Evolutionary conservation across 371 early-diverging fungal species (phyloP).

Genomic region (Mortierella polycephala): DNA sequence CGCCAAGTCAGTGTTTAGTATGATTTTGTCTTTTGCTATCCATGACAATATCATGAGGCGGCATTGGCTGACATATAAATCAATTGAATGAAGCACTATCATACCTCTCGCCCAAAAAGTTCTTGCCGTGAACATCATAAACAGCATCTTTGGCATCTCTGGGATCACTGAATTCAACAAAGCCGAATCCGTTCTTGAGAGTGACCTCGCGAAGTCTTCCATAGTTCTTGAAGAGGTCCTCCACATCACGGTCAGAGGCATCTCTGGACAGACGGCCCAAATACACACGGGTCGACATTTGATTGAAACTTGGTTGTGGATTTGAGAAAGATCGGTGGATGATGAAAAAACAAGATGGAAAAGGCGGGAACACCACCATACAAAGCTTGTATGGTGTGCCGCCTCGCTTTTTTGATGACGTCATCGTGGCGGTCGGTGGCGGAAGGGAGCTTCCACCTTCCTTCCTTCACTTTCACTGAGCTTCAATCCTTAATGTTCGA

Average conservation of each 20-base stretch:
- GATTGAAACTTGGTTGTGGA: too few relatives aligned
- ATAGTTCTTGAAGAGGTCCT: constrained; percentile 73
- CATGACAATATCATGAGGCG: too few relatives aligned
- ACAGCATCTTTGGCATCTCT: constrained; percentile 84
- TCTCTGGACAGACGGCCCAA: constrained; percentile 78
- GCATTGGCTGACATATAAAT: not conserved
- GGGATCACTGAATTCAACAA: constrained; percentile 78
- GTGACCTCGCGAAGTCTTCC: constrained; percentile 80
- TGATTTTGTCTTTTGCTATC: too few relatives aligned
- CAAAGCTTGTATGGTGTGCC: too few relatives aligned
- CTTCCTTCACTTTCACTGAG: too few relatives aligned
- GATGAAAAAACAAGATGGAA: too few relatives aligned
- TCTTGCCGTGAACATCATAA: constrained; percentile 74
- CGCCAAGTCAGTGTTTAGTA: not conserved
- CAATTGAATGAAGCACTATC: constrained; percentile 1
- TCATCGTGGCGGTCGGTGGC: too few relatives aligned
- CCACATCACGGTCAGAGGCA: constrained; percentile 74
- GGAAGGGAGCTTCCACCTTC: too few relatives aligned
- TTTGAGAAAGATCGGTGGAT: too few relatives aligned
- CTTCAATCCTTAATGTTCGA: too few relatives aligned
- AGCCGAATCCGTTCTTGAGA: constrained; percentile 79
- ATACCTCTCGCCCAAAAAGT: constrained; percentile 82
- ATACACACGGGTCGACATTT: constrained; percentile 74
- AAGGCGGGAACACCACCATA: too few relatives aligned
- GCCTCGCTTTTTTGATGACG: too few relatives aligned